A percentile compares a stretch with the other conserved stretches of the same genome.
Evolutionary conservation across 2,329 filamentous ascomycete genomes (phyloP).

Genomic region (Diaporthe helianthi): DNA sequence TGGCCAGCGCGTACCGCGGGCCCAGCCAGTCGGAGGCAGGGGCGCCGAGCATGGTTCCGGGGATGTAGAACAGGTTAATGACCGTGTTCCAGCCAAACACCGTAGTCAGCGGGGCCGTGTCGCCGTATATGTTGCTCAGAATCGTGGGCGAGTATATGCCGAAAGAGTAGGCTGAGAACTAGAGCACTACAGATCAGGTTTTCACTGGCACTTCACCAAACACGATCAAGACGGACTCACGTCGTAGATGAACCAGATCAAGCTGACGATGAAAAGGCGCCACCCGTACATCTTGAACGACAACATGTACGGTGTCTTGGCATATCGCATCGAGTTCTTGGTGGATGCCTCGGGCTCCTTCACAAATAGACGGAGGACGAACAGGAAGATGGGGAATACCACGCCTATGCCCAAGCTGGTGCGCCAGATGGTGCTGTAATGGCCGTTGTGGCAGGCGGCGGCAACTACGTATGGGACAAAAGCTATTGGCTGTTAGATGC

Average conservation of each 20-base stretch:
- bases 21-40: conserved; percentile 81
- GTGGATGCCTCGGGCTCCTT: conserved; percentile 82
- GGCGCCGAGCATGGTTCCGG: conserved; percentile 79
- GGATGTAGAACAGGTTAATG: conserved; percentile 88
- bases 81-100: conserved; percentile 88
- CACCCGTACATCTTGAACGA: conserved; percentile 74
- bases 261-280: conserved; percentile 71
- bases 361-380: conserved; percentile 75
- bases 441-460: conserved; percentile 62
- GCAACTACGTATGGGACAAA: conserved; percentile 53
- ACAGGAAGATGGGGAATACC: conserved; percentile 75
- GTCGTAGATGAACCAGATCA: conserved; percentile 73
- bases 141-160: conserved; percentile 84
- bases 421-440: conserved; percentile 81
- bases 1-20: conserved; percentile 74
- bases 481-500: not conserved
- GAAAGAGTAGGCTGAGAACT: conserved; percentile 84
- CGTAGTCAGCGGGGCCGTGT: conserved; percentile 67
- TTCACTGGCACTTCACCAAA: not conserved
- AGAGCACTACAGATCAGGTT: conserved; percentile 35
- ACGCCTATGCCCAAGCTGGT: conserved; percentile 79
- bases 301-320: conserved; percentile 61
- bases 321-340: conserved; percentile 71
- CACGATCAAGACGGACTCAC: not conserved
- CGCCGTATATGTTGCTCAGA: conserved; percentile 68